Evolutionary conservation across 176 grass and related monocot species (phyloP).

Genomic region (Cocos nucifera): DNA sequence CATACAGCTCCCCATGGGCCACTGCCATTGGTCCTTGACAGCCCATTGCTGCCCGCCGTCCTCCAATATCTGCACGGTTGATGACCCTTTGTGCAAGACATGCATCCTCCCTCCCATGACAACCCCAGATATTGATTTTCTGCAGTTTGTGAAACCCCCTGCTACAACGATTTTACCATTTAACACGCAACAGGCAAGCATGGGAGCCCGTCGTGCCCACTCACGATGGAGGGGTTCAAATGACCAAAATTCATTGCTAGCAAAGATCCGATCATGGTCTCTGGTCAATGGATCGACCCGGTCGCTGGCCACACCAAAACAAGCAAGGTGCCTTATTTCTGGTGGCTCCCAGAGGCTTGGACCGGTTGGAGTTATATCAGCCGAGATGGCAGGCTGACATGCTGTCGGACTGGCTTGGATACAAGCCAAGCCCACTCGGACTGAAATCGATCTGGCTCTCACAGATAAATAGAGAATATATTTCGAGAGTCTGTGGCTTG

Average conservation of each 20-base stretch:
- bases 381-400: too few species aligned
- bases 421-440: too few species aligned
- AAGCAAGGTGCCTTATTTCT: too few species aligned
- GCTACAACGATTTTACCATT: constrained; percentile 86
- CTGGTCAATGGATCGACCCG: constrained; percentile 88
- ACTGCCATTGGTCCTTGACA: constrained; percentile 85
- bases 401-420: too few species aligned
- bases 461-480: too few species aligned
- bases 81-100: constrained; percentile 88
- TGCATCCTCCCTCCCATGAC: constrained; percentile 82
- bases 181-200: constrained; percentile 81
- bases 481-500: too few species aligned
- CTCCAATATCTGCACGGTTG: constrained; percentile 84
- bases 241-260: constrained; percentile 95
- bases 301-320: too few species aligned
- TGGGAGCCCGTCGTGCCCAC: constrained; percentile 53
- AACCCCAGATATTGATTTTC: constrained; percentile 79
- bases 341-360: too few species aligned
- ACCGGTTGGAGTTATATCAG: too few species aligned
- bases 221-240: constrained; percentile 62
- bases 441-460: too few species aligned
- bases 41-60: constrained; percentile 51
- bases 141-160: constrained; percentile 87
- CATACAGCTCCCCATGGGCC: constrained; percentile 67
- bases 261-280: constrained; percentile 87